Conservation (phyloP, 2,329 filamentous ascomycete genomes). For the Truncatella angustata region DNA sequence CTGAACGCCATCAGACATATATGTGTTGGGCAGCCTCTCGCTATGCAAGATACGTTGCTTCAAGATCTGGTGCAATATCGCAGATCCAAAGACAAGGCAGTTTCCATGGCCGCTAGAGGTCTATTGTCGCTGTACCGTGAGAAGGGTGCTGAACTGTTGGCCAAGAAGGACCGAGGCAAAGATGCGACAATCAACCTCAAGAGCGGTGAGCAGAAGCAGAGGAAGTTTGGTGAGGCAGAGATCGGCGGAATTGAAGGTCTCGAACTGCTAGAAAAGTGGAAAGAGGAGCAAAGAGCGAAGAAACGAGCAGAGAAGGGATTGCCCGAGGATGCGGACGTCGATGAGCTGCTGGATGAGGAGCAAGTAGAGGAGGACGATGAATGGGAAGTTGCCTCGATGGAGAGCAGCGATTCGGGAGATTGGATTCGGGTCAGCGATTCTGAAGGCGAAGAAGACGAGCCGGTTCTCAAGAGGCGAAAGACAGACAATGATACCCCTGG, state of each 20-base stretch:
- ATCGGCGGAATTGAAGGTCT: constrained; percentile 84
- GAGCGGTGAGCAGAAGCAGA: constrained; percentile 71
- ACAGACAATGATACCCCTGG: constrained; percentile 26
- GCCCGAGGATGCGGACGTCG: constrained; percentile 59
- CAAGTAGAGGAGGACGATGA: constrained; percentile 52
- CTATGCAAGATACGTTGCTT: constrained; percentile 92
- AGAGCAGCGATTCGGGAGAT: constrained; percentile 71
- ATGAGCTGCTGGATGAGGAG: constrained; percentile 59
- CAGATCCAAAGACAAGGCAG: constrained; percentile 96
- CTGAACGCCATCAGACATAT: constrained; percentile 95
- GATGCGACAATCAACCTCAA: constrained; percentile 81
- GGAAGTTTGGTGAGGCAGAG: constrained; percentile 79
- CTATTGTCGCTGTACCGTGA: constrained; percentile 88
- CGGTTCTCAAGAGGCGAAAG: constrained; percentile 64
- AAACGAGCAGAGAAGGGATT: constrained; percentile 69
- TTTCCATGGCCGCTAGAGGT: constrained; percentile 98
- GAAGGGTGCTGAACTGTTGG: constrained; percentile 83
- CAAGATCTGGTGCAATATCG: constrained; percentile 95
- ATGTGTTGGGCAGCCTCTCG: constrained; percentile 87
- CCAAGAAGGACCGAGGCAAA: constrained; percentile 88
- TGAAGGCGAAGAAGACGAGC: constrained; percentile 75
- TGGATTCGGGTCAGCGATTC: constrained; percentile 92
- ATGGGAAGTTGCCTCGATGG: constrained; percentile 61
- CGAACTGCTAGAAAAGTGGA: constrained; percentile 88
- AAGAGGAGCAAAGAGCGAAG: constrained; percentile 79